Percentiles rank a stretch among this genome's conserved stretches.
phyloP scores from a whole-genome alignment of 2,329 filamentous ascomycete species.

The Ophiostoma perfectum region DNA sequence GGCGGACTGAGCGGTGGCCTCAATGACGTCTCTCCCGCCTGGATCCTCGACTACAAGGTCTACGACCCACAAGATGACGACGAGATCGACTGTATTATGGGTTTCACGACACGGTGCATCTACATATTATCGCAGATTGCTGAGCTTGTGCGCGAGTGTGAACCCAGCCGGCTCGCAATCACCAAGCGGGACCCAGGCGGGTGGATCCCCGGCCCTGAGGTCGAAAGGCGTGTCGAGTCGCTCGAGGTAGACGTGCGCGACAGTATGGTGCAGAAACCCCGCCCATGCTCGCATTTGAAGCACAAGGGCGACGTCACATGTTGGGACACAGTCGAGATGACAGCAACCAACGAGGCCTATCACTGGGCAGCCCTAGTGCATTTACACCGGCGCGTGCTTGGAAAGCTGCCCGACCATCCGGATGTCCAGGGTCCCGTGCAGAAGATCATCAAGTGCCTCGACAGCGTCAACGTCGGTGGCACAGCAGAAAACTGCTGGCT shows the following conservation, averaged over 20 bases:
- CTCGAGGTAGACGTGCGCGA: conserved; percentile 58
- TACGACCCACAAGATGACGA: conserved; percentile 53
- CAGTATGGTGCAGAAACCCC: conserved; percentile 43
- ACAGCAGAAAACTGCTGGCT: conserved; percentile 69
- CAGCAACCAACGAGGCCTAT: conserved; percentile 70
- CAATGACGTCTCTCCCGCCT: conserved; percentile 45
- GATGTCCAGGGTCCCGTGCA: conserved; percentile 59
- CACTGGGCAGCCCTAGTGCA: conserved; percentile 75
- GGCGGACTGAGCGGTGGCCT: conserved; percentile 61
- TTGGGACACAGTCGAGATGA: conserved; percentile 59
- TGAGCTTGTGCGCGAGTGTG: conserved; percentile 63
- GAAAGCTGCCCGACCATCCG: conserved; percentile 50
- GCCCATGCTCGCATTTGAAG: conserved; percentile 44
- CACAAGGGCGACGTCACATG: conserved; percentile 46
- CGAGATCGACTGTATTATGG: conserved; percentile 75
- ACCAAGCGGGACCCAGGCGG: conserved; percentile 14
- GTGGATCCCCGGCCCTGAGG: conserved; percentile 54
- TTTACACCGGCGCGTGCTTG: conserved; percentile 66
- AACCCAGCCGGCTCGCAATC: conserved; percentile 34
- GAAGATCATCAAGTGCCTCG: conserved; percentile 58
- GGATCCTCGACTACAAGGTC: conserved; percentile 47
- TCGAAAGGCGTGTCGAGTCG: conserved; percentile 51
- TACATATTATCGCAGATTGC: conserved; percentile 67
- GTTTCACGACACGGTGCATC: conserved; percentile 68
- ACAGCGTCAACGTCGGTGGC: conserved; percentile 58